Evolutionary conservation across 192 early-diverging fungal species (phyloP).

Genomic region (Backusella circina): DNA sequence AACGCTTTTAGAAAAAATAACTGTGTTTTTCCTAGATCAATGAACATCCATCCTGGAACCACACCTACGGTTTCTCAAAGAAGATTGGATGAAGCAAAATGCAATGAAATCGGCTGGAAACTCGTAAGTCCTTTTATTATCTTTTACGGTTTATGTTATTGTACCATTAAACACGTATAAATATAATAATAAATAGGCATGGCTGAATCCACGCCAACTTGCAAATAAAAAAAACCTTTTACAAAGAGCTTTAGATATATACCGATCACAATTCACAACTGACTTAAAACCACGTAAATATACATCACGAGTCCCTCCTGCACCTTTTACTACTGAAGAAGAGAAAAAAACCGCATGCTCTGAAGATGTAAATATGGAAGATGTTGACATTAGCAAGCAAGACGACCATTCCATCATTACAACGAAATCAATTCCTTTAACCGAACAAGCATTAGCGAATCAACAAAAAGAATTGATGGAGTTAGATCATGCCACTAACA

Average conservation of each 20-base stretch:
- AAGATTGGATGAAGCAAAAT: slow-evolving; percentile 39
- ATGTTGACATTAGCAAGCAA: background rate
- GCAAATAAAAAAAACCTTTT: slow-evolving; percentile 20
- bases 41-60: slow-evolving; percentile 16
- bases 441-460: background rate
- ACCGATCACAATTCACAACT: slow-evolving; percentile 15
- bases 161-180: background rate
- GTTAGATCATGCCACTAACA: background rate
- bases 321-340: background rate
- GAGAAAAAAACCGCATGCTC: background rate
- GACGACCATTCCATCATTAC: background rate
- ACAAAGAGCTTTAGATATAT: slow-evolving; percentile 10
- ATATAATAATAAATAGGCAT: slow-evolving; percentile 21
- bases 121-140: slow-evolving; percentile 36
- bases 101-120: slow-evolving; percentile 67
- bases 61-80: slow-evolving; percentile 26
- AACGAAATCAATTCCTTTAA: background rate
- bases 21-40: slow-evolving; percentile 52
- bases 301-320: slow-evolving; percentile 11
- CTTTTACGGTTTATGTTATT: background rate
- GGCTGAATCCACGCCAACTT: slow-evolving; percentile 16
- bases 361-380: background rate
- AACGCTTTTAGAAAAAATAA: slow-evolving; percentile 48
- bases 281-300: slow-evolving; percentile 16
- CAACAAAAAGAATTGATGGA: background rate